Evolutionary conservation across 345 rosid genomes (phyloP), one percentile per base, ranked within the genome.

Genomic region (Populus euphratica): DNA sequence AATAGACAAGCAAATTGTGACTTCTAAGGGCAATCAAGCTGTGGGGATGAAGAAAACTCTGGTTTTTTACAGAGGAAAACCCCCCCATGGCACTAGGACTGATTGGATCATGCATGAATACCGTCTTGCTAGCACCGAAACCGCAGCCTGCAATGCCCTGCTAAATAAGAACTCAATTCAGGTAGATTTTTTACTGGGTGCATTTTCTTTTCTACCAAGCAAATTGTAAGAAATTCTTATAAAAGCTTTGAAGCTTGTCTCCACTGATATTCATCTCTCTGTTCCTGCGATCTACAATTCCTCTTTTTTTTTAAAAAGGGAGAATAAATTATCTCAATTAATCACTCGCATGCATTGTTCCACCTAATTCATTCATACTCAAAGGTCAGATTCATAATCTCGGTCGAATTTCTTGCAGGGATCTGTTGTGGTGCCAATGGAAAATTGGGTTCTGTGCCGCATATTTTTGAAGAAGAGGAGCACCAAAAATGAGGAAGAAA

Each of bases 41-140:
- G 97, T 88, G 74, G 99, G 99, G 36, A 83, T 93, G 89, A 96
- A 96, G 88, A 96, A 96, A 87, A 96, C 99, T 43, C 94, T 96
- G n/a, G 99, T 96, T 65, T 96, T 96, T 68, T 96, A 92, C 76
- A 88, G 89, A 84, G 99, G 99, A 50, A 96, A 93, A 73, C 94
- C 97, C 16, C 97, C 98, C 4, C 88, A 83, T 63, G 99, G 98
- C 14, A 49, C 87, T 0, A 91, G 95, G 80, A 93, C 99, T 66
- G 93, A 96, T 39, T 96, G 99, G 99, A 85, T 96, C 84, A 96
- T 96, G 99, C 99, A 96, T 17, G 99, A 96, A 68, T 96, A 96
- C 72, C 96, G 98, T 23, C 96, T 96, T 38, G 75, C 71, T 33
- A 43, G 36, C 67, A 25, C 85, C 14, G 78, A 70, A 16, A 73